Conservation (phyloP, 306 rosid genomes). For the Fragaria vesca region DNA sequence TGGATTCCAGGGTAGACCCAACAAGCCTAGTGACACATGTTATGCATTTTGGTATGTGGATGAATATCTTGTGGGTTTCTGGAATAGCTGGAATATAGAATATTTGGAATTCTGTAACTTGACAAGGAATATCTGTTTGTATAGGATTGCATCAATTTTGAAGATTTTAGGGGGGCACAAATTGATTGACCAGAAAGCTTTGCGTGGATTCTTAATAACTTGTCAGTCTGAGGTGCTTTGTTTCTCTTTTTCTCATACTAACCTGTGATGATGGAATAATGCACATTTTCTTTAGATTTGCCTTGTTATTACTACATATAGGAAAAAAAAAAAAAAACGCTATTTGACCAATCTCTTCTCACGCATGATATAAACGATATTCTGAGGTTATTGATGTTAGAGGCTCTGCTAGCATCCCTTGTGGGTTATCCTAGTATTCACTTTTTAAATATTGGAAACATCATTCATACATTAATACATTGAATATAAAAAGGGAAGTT, state of each 20-base stretch:
- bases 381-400: not conserved
- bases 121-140: constrained; percentile 30
- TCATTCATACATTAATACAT: not conserved
- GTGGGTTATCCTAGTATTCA: not conserved
- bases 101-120: constrained; percentile 22
- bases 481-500: constrained; percentile 4
- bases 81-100: not conserved
- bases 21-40: constrained; percentile 83
- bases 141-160: constrained; percentile 80
- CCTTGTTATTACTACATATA: constrained; percentile 1
- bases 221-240: constrained; percentile 73
- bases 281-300: not conserved
- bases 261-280: not conserved
- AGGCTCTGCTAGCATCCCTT: constrained; percentile 1
- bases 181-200: constrained; percentile 58
- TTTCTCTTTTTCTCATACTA: constrained; percentile 11
- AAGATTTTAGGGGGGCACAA: constrained; percentile 65
- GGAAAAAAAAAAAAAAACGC: not conserved
- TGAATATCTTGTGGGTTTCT: constrained; percentile 15
- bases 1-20: constrained; percentile 93
- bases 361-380: not conserved
- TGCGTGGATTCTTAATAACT: constrained; percentile 59
- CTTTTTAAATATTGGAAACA: not conserved
- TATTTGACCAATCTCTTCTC: constrained; percentile 1
- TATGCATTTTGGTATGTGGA: constrained; percentile 87